Base-by-base conservation (phyloP, 2,329 filamentous ascomycete genomes). In the Penicillium sumatraense region DNA sequence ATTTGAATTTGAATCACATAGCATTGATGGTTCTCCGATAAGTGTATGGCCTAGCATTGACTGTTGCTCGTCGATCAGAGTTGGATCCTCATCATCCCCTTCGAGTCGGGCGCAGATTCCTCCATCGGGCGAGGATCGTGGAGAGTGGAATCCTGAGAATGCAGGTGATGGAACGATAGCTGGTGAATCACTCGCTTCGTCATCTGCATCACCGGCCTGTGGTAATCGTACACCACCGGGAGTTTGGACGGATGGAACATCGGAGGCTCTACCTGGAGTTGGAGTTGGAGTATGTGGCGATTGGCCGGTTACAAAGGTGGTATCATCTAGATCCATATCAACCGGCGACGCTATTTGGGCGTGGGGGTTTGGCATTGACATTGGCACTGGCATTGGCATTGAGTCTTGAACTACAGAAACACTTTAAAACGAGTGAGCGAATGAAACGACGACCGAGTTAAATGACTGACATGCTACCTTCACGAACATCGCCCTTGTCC, bases 391-490 rank as follows among this genome's bases (percentile, higher is more conserved):
- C n/a, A n/a, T n/a, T n/a, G n/a, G n/a, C n/a, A 65, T 59, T 51
- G 57, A 62, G 48, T 67, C 64, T 49, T 65, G 60, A 42, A 60
- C 54, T 68, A 65, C 64, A 54, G 63, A 62, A 53, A 65, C 60
- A 67, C 69, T 69, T 69, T 48, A 59, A n/a, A n/a, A 55, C 54
- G 56, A 53, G 68, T 72, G 60, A 72, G 70, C 66, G 65, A 55
- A 59, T 57, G 59, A 52, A 63, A 58, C 44, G 47, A 46, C 62
- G 53, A 64, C 52, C 61, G 54, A 64, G 61, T 69, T 57, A 75
- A 62, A 69, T 63, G 65, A 76, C 74, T 72, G 67, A 75, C 73
- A 69, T 66, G 66, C 65, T 74, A 67, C 64, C 66, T 62, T 72
- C 65, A 64, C 65, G 58, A 47, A 64, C 62, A 57, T 68, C 68